Evolutionary conservation across 2,329 filamentous ascomycete genomes (phyloP), one percentile per base, ranked within the genome.

Genomic region (Macrophomina phaseolina): DNA sequence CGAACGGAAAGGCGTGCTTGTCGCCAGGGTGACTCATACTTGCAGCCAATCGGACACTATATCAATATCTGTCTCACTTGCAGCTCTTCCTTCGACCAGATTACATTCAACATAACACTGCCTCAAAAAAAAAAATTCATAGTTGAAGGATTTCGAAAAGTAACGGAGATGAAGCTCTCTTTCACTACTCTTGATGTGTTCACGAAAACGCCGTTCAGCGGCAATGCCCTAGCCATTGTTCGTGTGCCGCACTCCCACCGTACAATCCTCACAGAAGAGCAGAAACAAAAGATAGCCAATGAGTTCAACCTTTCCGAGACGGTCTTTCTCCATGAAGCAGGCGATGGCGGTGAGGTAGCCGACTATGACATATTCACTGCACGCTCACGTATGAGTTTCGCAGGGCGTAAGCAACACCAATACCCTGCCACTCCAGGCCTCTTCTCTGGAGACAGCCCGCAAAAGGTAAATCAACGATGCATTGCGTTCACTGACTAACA

Each of bases 241-340:
- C 77, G 80, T 87, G 11, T 79, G 80, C 2, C 67, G 72, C 52
- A 69, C 73, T 5, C 38, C 45, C 68, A 71, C 30, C 63, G 67
- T 6, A 69, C 70, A 28, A 61, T 65, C 3, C 68, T 82, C 52
- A 81, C 77, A 9, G 84, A 85, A 63, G 74, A 76, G 45, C 80
- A 84, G 68, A 85, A 87, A 71, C 85, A 86, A 72, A 73, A 71
- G 48, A 83, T 88, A 65, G 84, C 85, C 3, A 75, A 77, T 36
- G 86, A 88, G 69, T 88, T 87, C 78, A 87, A 87, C 69, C 77
- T 85, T 42, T 86, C 84, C 0, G 86, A 88, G 69, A 86, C 83
- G 0, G 83, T 86, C 18, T 87, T 88, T 69, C 73, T 87, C 18
- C 81, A 86, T 68, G 77, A 77, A 60, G 72, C 71, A 71, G 71